These are phyloP conservation scores for Piloderma croceum DNA, from an alignment of 768 basidiomycete species.

Conservation along the genomic window DNA sequence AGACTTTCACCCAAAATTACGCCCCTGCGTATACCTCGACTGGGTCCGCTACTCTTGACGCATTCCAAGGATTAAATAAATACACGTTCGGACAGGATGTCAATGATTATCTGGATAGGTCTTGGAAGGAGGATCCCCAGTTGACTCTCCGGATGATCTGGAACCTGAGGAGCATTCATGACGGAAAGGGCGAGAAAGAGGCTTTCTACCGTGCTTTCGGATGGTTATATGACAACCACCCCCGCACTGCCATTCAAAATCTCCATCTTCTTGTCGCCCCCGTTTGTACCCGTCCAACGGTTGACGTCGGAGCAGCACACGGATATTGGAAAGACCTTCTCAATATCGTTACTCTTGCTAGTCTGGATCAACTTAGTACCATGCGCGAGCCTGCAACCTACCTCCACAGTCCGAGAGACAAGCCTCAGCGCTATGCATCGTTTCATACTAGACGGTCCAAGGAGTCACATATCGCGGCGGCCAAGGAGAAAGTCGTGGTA, in stretches of 20 bases:
- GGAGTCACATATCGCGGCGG: background rate
- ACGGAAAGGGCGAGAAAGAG: constrained; percentile 59
- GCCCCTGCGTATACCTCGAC: constrained; percentile 52
- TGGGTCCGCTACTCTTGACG: constrained; percentile 46
- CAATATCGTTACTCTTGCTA: constrained; percentile 59
- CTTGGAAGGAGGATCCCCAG: constrained; percentile 54
- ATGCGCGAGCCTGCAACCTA: constrained; percentile 17
- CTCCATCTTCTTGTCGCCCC: constrained; percentile 49
- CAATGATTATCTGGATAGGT: constrained; percentile 33
- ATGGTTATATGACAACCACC: constrained; percentile 66
- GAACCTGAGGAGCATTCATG: constrained; percentile 63
- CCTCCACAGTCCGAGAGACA: constrained; percentile 19
- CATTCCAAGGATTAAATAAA: constrained; percentile 41
- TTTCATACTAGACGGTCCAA: too few species aligned
- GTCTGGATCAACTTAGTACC: constrained; percentile 41
- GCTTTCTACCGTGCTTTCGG: constrained; percentile 49
- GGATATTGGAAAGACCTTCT: constrained; percentile 77
- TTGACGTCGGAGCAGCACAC: constrained; percentile 33
- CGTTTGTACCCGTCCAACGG: constrained; percentile 32
- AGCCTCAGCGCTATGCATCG: background rate
- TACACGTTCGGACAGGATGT: constrained; percentile 19
- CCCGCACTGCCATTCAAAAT: constrained; percentile 63
- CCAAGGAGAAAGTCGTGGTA: constrained; percentile 11
- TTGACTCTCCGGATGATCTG: constrained; percentile 65
- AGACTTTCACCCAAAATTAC: constrained; percentile 43